Evolutionary conservation across 2,329 filamentous ascomycete genomes (phyloP).

Genomic region (Juglanconis sp.): DNA sequence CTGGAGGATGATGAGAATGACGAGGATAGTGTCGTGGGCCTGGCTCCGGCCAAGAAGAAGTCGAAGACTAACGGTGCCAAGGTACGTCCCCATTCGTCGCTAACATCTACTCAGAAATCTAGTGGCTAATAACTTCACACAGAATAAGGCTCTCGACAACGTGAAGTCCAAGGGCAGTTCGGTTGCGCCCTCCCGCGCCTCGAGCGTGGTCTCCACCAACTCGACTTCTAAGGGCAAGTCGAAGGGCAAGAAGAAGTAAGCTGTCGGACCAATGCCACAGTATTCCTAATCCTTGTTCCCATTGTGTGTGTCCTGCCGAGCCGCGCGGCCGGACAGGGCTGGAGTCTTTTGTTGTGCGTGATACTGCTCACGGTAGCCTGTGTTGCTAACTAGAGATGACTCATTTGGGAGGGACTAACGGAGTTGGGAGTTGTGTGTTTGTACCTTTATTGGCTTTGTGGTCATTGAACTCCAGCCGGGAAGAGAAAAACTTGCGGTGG

Average conservation of each 20-base stretch:
- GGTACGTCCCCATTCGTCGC: conserved; percentile 51
- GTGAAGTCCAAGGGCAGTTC: conserved; percentile 82
- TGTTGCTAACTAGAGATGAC: conserved; percentile 1
- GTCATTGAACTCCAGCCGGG: background rate
- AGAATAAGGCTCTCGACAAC: conserved; percentile 93
- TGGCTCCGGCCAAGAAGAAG: conserved; percentile 92
- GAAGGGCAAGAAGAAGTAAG: conserved; percentile 53
- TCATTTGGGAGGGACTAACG: background rate
- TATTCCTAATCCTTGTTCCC: background rate
- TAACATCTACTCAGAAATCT: background rate
- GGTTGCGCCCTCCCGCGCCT: conserved; percentile 75
- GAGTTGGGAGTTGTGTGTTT: conserved; percentile 13
- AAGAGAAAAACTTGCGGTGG: conserved; percentile 2
- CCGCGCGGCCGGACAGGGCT: background rate
- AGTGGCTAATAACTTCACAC: conserved; percentile 12
- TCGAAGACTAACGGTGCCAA: conserved; percentile 77
- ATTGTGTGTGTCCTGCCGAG: background rate
- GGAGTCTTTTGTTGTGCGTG: background rate
- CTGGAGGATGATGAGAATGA: conserved; percentile 79
- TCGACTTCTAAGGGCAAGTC: conserved; percentile 48
- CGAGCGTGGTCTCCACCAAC: conserved; percentile 76
- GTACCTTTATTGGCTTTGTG: background rate
- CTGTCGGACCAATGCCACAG: background rate
- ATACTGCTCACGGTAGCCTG: background rate
- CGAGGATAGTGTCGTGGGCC: conserved; percentile 74